Evolutionary conservation across 1,284 basidiomycete genomes (phyloP), one percentile per base, ranked within the genome.

Genomic region (Sphagnurus paluster): DNA sequence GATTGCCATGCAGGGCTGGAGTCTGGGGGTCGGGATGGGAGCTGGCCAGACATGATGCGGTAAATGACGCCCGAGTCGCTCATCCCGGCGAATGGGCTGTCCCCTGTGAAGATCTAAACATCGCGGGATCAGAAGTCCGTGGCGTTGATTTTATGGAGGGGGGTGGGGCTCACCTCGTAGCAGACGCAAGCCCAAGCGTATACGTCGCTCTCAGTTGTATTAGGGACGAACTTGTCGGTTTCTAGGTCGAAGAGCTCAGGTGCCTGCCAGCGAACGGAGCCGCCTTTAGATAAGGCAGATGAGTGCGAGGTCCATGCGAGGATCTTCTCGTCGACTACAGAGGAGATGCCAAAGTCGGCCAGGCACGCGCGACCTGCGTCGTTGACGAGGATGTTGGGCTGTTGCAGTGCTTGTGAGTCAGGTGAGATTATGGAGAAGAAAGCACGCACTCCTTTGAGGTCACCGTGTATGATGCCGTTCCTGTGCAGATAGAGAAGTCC

Each of bases 361-460:
- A 60, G 34, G 32, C 46, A 49, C 9, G 58, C 58, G 9, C 47
- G 43, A 4, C 44, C 43, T 1, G 39, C 45, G 5, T 36, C 14
- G n/a, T 50, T 37, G 19, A 60, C 39, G 2, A 60, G 46, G 19
- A 60, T 53, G 30, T 60, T 60, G 8, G 46, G 46, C 58, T 59
- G 28, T n/a, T n/a, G 13, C n/a, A n/a, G n/a, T 10, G 20, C 16
- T 21, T 14, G 11, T 34, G 2, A 17, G 19, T 2, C 5, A 17
- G 14, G 9, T 4, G 7, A n/a, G 7, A 26, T 24, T 4, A 7
- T 8, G 11, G 11, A 13, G 17, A 11, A 26, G 4, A 7, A 24
- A 17, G 4, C 19, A 36, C 42, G 4, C 3, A 48, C 50, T 14
- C 42, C 50, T 39, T 48, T 48, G 17, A 48, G 26, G 21, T 52